A percentile compares a stretch with the other conserved stretches of the same genome.
Evolutionary conservation across 805 yeast species (phyloP).

Genomic region (Monosporozyma yasuniensis): DNA sequence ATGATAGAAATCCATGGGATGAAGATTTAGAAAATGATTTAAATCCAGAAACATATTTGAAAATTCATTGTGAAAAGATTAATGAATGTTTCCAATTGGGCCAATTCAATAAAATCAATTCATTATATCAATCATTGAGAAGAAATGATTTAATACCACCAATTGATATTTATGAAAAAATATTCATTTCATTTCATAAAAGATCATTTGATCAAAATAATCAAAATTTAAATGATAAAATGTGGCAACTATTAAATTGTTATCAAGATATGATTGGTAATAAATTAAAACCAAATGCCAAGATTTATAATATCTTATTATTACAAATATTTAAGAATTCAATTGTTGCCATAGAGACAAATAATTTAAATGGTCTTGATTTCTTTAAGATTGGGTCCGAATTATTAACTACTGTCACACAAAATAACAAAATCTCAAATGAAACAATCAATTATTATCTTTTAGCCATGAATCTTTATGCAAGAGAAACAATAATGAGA

Average conservation of each 20-base stretch:
- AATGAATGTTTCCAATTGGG: slow-evolving; percentile 17
- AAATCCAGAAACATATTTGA: slow-evolving; percentile 26
- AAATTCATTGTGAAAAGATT: slow-evolving; percentile 28
- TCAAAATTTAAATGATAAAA: slow-evolving; percentile 46
- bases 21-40: slow-evolving; percentile 25
- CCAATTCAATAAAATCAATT: slow-evolving; percentile 31
- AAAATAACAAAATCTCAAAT: slow-evolving; percentile 36
- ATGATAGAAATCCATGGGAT: slow-evolving; percentile 20
- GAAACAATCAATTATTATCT: slow-evolving; percentile 38
- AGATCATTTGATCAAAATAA: slow-evolving; percentile 45
- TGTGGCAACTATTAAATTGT: slow-evolving; percentile 54
- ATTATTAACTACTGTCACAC: slow-evolving; percentile 34
- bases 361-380: slow-evolving; percentile 35
- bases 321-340: slow-evolving; percentile 44
- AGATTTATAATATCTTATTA: slow-evolving; percentile 47
- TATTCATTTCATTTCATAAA: slow-evolving; percentile 43
- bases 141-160: slow-evolving; percentile 42
- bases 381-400: slow-evolving; percentile 44
- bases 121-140: slow-evolving; percentile 34
- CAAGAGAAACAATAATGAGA: slow-evolving; percentile 24
- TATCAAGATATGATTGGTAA: slow-evolving; percentile 57
- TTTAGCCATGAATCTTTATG: slow-evolving; percentile 37
- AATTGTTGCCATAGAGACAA: slow-evolving; percentile 32
- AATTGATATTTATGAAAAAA: slow-evolving; percentile 42
- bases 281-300: slow-evolving; percentile 45